A percentile compares a stretch with the other conserved stretches of the same genome.
Evolutionary conservation across 495 filamentous ascomycete species (phyloP).

Genomic region (Rostrohypoxylon terebratum): DNA sequence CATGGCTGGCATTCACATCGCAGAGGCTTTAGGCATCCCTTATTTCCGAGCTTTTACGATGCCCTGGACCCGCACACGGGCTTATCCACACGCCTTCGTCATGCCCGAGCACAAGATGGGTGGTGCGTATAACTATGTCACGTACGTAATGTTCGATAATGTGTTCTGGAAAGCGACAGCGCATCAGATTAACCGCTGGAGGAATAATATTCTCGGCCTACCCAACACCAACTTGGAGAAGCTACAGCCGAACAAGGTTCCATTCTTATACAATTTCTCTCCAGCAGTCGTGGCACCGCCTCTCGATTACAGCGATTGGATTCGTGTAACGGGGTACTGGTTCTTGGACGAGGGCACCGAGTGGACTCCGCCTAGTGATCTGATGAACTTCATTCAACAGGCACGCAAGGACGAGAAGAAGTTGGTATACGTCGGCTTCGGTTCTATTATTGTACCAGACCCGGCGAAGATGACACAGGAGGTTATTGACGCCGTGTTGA

Average conservation of each 20-base stretch:
- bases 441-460: conserved; percentile 94
- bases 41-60: conserved; percentile 99
- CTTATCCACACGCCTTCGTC: conserved; percentile 98
- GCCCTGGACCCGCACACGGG: conserved; percentile 96
- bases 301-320: conserved; percentile 97
- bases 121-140: conserved; percentile 92
- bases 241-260: conserved; percentile 94
- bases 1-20: conserved; percentile 98
- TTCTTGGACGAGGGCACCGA: conserved; percentile 85
- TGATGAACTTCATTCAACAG: conserved; percentile 80
- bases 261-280: conserved; percentile 97
- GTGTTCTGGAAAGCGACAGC: conserved; percentile 96
- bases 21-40: conserved; percentile 92
- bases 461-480: conserved; percentile 87
- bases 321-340: conserved; percentile 97
- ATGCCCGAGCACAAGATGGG: conserved; percentile 94
- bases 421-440: conserved; percentile 96
- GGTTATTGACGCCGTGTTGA: conserved; percentile 88
- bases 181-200: conserved; percentile 92
- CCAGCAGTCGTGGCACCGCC: conserved; percentile 92
- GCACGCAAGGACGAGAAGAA: conserved; percentile 87
- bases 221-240: conserved; percentile 87
- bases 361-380: conserved; percentile 80
- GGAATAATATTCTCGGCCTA: conserved; percentile 80
- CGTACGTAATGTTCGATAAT: conserved; percentile 97